Evolutionary conservation across 2,329 filamentous ascomycete genomes (phyloP).

Genomic region (Macrophomina pseudophaseolina): DNA sequence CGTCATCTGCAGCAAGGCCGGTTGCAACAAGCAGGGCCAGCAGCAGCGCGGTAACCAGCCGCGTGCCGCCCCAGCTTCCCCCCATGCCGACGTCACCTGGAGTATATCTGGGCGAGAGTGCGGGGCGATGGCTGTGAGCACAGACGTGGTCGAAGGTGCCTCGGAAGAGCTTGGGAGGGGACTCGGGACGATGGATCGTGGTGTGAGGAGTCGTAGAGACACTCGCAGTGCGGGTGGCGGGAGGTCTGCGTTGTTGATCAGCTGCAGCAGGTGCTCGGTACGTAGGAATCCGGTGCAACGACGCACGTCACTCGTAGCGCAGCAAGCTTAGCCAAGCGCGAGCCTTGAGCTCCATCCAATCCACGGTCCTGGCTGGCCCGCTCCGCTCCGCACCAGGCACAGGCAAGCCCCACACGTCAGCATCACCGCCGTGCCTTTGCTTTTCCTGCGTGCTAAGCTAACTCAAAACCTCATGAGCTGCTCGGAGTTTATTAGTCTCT

Average conservation of each 20-base stretch:
- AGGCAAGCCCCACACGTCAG: conserved; percentile 17
- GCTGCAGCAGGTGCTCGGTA: conserved; percentile 12
- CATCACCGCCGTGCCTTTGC: background rate
- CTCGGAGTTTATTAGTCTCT: too few species aligned
- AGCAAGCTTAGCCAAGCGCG: conserved; percentile 9
- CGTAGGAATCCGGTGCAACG: conserved; percentile 10
- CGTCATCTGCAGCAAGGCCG: conserved; percentile 28
- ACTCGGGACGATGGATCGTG: background rate
- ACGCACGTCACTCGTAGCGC: conserved; percentile 13
- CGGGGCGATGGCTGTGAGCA: background rate
- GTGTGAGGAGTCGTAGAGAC: background rate
- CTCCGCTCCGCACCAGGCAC: background rate
- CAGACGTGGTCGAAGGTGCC: background rate
- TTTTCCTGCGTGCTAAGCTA: background rate
- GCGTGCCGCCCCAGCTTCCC: conserved; percentile 25
- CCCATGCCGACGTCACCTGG: conserved; percentile 23
- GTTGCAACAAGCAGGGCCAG: conserved; percentile 10
- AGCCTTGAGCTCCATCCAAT: background rate
- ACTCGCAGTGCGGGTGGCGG: conserved; percentile 13
- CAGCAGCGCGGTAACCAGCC: conserved; percentile 25
- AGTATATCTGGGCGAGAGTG: background rate
- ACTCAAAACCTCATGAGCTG: too few species aligned
- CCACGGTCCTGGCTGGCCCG: background rate
- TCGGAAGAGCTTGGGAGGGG: background rate
- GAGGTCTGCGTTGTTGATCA: conserved; percentile 13